A percentile compares a stretch with the other conserved stretches of the same genome.
These are phyloP conservation scores for Paramecium sonneborni DNA, from an alignment of 73 alveolate species.

Conservation along the genomic window DNA sequence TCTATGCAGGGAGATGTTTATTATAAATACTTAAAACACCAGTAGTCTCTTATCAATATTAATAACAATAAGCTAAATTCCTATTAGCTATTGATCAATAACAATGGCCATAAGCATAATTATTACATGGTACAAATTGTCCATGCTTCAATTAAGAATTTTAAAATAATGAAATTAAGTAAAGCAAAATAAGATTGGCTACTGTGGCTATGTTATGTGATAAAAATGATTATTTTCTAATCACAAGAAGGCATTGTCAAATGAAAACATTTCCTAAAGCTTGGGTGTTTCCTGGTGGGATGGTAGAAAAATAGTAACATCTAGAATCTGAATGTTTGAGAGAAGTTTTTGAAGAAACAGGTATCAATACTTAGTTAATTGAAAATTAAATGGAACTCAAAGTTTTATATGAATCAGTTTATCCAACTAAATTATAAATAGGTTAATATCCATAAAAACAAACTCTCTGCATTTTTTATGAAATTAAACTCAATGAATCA, in stretches of 20 bases:
- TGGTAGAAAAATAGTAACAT: neutral
- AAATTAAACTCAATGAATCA: neutral
- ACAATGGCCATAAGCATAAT: neutral
- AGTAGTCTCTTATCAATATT: neutral
- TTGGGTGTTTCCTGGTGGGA: conserved; percentile 55
- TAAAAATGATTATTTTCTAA: neutral
- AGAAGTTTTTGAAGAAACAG: conserved; percentile 45
- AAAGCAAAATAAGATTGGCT: neutral
- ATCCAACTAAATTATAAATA: neutral
- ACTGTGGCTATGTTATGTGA: neutral
- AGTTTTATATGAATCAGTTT: conserved; percentile 34
- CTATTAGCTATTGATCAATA: neutral
- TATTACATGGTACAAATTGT: neutral
- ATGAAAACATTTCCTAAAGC: conserved; percentile 12
- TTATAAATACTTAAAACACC: neutral
- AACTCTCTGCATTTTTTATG: conserved; percentile 34
- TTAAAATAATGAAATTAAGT: neutral
- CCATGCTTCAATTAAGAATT: neutral
- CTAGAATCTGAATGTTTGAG: neutral
- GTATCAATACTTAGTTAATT: neutral
- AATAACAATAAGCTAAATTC: neutral
- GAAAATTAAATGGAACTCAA: neutral
- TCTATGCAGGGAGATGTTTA: neutral
- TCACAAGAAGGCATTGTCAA: neutral
- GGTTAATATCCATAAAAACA: neutral